Conservation (phyloP, 129 eudicot genomes). For the Solidago caesia region DNA sequence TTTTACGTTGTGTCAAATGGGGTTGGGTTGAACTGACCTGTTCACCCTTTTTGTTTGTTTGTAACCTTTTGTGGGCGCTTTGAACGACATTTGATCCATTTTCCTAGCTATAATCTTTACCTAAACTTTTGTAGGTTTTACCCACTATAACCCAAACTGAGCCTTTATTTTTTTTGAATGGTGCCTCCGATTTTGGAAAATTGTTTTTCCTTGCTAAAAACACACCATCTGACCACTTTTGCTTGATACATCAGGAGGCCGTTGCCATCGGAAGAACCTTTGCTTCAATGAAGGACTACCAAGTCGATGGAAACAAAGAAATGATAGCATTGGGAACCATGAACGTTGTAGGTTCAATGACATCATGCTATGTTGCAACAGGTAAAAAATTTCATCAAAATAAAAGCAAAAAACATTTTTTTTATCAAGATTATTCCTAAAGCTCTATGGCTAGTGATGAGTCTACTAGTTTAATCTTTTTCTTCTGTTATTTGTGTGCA, state of each 20-base stretch:
- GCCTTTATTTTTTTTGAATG: neutral
- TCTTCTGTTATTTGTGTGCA: constrained; percentile 27
- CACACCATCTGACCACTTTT: neutral
- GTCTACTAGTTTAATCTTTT: constrained; percentile 3
- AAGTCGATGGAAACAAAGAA: constrained; percentile 82
- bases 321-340: constrained; percentile 85
- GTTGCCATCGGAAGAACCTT: constrained; percentile 89
- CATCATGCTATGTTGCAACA: constrained; percentile 83
- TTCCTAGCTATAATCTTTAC: neutral
- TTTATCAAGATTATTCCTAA: neutral
- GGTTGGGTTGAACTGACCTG: neutral
- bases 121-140: neutral
- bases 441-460: neutral
- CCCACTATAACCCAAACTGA: neutral
- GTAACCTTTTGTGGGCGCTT: neutral
- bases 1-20: neutral
- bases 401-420: neutral
- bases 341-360: constrained; percentile 84
- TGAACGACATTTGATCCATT: neutral
- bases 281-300: constrained; percentile 82
- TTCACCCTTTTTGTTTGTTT: neutral
- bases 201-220: neutral
- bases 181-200: neutral
- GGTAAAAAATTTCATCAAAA: constrained; percentile 36
- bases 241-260: constrained; percentile 57